These are phyloP conservation scores for Ceratocystis eucalypticola DNA, from an alignment of 2,329 filamentous ascomycete genomes.

Conservation along the genomic window DNA sequence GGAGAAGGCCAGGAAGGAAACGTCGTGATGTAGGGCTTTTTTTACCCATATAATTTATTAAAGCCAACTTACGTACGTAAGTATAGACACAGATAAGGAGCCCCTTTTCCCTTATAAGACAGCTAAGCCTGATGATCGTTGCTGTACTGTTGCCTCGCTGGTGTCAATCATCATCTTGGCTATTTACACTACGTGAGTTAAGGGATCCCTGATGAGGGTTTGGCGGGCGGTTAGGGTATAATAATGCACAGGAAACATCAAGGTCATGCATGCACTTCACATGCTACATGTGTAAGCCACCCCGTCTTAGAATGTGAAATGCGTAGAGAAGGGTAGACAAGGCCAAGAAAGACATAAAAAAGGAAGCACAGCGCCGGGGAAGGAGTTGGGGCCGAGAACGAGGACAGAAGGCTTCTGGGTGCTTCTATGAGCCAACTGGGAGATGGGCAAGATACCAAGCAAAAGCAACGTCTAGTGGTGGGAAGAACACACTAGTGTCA, in stretches of 20 bases:
- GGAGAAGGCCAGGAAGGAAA: too few relatives aligned
- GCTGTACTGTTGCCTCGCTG: background rate
- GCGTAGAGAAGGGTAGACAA: background rate
- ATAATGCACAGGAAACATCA: background rate
- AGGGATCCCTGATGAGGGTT: background rate
- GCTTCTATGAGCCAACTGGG: too few relatives aligned
- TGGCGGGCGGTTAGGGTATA: background rate
- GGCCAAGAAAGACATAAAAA: background rate
- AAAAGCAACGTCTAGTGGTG: too few relatives aligned
- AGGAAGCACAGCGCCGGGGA: background rate
- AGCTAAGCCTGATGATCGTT: background rate
- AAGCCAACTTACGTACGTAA: too few relatives aligned
- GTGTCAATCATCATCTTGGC: conserved; percentile 3
- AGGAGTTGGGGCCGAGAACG: too few relatives aligned
- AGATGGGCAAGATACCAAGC: too few relatives aligned
- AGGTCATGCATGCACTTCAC: background rate
- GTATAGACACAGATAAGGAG: background rate
- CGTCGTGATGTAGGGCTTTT: background rate
- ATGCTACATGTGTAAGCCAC: background rate
- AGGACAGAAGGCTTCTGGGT: too few relatives aligned
- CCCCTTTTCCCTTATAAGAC: background rate
- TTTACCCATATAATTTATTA: background rate
- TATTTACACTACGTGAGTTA: background rate
- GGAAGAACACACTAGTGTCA: too few relatives aligned
- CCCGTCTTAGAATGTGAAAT: background rate